phyloP scores from a whole-genome alignment of 306 rosid genomes.

The Cucurbita pepo region DNA sequence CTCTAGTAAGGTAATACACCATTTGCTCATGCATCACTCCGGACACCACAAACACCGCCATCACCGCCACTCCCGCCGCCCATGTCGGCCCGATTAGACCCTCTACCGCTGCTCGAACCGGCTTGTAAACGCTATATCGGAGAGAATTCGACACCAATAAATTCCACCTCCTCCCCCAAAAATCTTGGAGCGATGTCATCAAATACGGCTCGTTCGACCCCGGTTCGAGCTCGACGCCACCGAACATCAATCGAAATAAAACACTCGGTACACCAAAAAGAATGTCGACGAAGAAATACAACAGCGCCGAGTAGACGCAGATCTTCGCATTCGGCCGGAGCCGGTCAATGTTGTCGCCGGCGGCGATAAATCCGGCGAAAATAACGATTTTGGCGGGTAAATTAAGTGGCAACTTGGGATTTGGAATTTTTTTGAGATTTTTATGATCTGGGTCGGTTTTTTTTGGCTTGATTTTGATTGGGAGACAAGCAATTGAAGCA shows the following conservation, averaged over 20 bases:
- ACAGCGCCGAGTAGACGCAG: background rate
- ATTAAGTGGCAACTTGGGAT: slow-evolving; percentile 5
- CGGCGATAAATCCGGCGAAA: background rate
- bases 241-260: background rate
- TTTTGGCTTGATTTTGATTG: slow-evolving; percentile 7
- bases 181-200: slow-evolving; percentile 18
- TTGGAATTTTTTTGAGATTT: background rate
- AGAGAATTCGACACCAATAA: slow-evolving; percentile 7
- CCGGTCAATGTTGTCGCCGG: background rate
- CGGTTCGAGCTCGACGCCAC: slow-evolving; percentile 9
- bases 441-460: background rate
- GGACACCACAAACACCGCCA: slow-evolving; percentile 10
- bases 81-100: background rate
- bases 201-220: slow-evolving; percentile 18
- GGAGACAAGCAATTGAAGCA: slow-evolving; percentile 10
- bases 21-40: slow-evolving; percentile 23
- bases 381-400: slow-evolving; percentile 10
- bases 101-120: background rate
- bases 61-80: background rate
- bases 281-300: slow-evolving; percentile 13
- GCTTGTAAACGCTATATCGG: slow-evolving; percentile 11
- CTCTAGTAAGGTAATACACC: slow-evolving; percentile 10
- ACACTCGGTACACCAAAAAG: slow-evolving; percentile 5
- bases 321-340: background rate
- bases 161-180: slow-evolving; percentile 24